These are phyloP conservation scores for Aspergillus piperis DNA, from an alignment of 2,329 filamentous ascomycete genomes.

Conservation along the genomic window DNA sequence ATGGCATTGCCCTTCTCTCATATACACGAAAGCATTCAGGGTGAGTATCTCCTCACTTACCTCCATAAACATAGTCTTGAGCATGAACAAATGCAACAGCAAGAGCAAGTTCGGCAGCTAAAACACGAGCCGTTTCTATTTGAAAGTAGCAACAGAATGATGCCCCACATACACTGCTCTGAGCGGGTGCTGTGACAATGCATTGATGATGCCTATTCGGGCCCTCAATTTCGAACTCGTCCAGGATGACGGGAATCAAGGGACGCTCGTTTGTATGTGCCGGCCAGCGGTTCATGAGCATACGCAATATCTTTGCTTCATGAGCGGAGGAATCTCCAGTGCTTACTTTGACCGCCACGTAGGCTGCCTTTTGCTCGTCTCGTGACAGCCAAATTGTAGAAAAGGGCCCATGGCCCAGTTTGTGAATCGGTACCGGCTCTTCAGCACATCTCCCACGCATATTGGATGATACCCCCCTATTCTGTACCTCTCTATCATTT, in stretches of 20 bases:
- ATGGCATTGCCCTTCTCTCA: neutral
- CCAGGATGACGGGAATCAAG: neutral
- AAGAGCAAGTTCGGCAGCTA: conserved; percentile 23
- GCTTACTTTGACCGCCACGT: conserved; percentile 8
- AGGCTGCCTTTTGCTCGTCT: conserved; percentile 17
- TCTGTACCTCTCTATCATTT: conserved; percentile 29
- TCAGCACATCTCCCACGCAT: conserved; percentile 42
- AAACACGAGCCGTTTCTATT: conserved; percentile 10
- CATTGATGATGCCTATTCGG: neutral
- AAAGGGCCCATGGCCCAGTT: conserved; percentile 48
- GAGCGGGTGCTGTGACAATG: neutral
- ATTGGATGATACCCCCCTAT: conserved; percentile 47
- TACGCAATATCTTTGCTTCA: neutral
- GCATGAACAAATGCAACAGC: conserved; percentile 24
- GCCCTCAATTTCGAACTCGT: neutral
- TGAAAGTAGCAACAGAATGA: neutral
- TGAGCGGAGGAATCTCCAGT: conserved; percentile 16
- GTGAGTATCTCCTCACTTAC: conserved; percentile 14
- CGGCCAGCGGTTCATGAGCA: neutral
- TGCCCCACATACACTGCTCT: neutral
- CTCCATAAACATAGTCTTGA: conserved; percentile 26
- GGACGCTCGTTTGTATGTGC: neutral
- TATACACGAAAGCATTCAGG: neutral
- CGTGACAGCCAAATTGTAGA: conserved; percentile 49
- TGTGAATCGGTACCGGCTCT: conserved; percentile 45